Conservation (phyloP, 2,329 filamentous ascomycete genomes). For the Botrytis byssoidea region DNA sequence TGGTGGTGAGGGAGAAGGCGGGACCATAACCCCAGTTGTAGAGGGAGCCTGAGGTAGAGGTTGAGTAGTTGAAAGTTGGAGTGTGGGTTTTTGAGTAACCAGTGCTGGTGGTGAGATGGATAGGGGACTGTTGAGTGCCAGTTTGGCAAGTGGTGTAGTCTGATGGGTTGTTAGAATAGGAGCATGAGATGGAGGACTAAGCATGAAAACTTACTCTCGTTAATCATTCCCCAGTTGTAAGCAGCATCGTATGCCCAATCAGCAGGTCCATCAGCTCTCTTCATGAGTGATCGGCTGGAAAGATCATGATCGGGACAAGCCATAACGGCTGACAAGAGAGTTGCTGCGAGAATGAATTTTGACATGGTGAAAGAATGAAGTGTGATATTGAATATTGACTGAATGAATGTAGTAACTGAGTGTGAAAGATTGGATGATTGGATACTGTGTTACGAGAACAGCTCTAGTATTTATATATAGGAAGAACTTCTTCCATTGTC, state of each 20-base stretch:
- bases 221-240: conserved; percentile 44
- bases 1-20: conserved; percentile 43
- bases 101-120: conserved; percentile 43
- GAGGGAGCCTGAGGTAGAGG: conserved; percentile 42
- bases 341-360: conserved; percentile 17
- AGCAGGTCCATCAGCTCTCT: conserved; percentile 21
- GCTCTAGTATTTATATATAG: not conserved
- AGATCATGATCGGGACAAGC: conserved; percentile 31
- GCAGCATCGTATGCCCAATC: conserved; percentile 41
- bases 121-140: conserved; percentile 51
- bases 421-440: not conserved
- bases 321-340: conserved; percentile 22
- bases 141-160: conserved; percentile 49
- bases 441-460: not conserved
- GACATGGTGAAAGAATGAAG: not conserved
- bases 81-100: conserved; percentile 44
- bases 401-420: not conserved
- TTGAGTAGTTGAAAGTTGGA: conserved; percentile 45
- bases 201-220: conserved; percentile 32
- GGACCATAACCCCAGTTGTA: conserved; percentile 52
- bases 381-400: not conserved
- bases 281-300: conserved; percentile 21
- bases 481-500: not conserved
- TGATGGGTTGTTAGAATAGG: conserved; percentile 16
- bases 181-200: not conserved